Percentiles rank a stretch among this genome's conserved stretches.
phyloP scores from a whole-genome alignment of 768 basidiomycete genomes.

The Tulasnella sp. region DNA sequence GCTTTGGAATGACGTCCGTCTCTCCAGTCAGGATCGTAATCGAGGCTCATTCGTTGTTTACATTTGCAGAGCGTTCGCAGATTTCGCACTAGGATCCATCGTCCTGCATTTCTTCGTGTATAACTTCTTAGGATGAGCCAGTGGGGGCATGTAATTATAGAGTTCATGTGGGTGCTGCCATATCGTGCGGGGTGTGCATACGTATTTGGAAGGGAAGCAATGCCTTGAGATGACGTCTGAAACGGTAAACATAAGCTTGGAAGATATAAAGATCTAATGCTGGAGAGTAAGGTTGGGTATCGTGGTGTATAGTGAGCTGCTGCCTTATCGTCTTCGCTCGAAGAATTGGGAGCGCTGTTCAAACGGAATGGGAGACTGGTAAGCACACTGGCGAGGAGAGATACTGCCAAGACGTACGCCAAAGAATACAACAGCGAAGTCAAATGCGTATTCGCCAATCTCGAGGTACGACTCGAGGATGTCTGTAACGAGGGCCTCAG shows the following conservation, averaged over 20 bases:
- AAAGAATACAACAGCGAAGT: constrained; percentile 78
- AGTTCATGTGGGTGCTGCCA: background rate
- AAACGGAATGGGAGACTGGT: constrained; percentile 13
- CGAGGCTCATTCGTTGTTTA: constrained; percentile 15
- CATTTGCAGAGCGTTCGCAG: constrained; percentile 80
- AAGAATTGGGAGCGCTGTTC: constrained; percentile 67
- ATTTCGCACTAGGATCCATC: constrained; percentile 92
- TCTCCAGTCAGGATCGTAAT: constrained; percentile 3
- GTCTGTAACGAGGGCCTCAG: constrained; percentile 43
- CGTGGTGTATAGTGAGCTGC: background rate
- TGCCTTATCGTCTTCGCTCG: constrained; percentile 48
- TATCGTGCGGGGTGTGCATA: background rate
- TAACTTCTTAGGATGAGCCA: constrained; percentile 84
- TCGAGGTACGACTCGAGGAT: constrained; percentile 74
- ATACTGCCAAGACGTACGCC: constrained; percentile 53
- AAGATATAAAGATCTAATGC: background rate
- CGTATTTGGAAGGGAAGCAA: background rate
- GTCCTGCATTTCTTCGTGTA: constrained; percentile 97
- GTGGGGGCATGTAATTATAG: background rate
- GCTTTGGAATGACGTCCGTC: background rate
- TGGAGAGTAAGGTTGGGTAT: constrained; percentile 6
- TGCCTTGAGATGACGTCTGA: background rate
- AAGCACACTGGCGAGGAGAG: background rate
- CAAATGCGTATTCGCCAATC: constrained; percentile 78
- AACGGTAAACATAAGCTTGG: background rate